Conservation (phyloP, 495 filamentous ascomycete species). For the Xylaria flabelliformis region DNA sequence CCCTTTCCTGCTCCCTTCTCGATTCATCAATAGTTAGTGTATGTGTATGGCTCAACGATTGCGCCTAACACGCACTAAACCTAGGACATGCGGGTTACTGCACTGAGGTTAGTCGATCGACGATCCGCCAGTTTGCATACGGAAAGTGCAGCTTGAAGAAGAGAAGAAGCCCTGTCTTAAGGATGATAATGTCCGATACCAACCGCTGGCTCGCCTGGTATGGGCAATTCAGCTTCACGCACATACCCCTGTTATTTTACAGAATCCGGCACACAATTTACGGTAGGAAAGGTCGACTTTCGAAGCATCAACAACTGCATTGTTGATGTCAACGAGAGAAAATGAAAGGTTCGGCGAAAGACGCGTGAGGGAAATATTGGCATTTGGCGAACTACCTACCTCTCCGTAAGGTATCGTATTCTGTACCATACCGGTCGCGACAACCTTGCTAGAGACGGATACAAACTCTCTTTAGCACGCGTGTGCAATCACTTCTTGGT, state of each 20-base stretch:
- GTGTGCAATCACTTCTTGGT: background rate
- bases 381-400: background rate
- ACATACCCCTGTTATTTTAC: background rate
- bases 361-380: background rate
- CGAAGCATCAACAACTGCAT: background rate
- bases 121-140: background rate
- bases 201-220: background rate
- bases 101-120: background rate
- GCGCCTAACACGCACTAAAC: background rate
- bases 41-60: background rate
- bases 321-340: background rate
- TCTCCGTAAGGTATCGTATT: background rate
- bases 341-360: background rate
- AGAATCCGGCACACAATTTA: background rate
- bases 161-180: background rate
- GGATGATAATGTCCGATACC: background rate
- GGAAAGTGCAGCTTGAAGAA: background rate
- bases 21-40: background rate
- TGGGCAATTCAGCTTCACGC: background rate
- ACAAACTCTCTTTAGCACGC: background rate
- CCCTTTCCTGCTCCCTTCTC: background rate
- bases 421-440: background rate
- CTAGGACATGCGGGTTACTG: background rate
- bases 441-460: background rate
- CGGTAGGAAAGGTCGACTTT: background rate